These are phyloP conservation scores for Fagus sylvatica DNA, from an alignment of 306 rosid genomes.

Conservation along the genomic window DNA sequence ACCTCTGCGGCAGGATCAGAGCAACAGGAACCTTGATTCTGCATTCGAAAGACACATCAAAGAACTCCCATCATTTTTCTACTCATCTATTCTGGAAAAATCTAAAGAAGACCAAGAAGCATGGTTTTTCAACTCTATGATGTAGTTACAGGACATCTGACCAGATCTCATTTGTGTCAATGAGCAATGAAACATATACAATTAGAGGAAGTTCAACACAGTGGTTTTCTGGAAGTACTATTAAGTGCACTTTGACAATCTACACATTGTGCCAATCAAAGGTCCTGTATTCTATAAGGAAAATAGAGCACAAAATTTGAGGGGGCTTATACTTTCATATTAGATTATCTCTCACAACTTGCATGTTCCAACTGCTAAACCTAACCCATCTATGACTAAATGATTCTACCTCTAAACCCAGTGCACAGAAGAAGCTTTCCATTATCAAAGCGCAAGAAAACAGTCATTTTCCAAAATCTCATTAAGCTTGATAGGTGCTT, in stretches of 20 bases:
- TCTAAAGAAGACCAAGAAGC: not conserved
- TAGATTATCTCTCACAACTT: not conserved
- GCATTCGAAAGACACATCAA: conserved; percentile 16
- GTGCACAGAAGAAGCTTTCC: not conserved
- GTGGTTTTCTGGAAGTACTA: not conserved
- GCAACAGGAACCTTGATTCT: conserved; percentile 35
- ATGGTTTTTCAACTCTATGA: not conserved
- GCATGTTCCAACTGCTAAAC: conserved; percentile 3
- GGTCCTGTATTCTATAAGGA: not conserved
- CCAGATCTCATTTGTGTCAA: not conserved
- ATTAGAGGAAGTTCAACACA: not conserved
- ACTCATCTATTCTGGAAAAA: not conserved
- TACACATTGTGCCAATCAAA: too few species aligned
- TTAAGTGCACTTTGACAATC: not conserved
- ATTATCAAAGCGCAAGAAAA: not conserved
- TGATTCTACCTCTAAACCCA: not conserved
- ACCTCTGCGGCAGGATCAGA: conserved; percentile 42
- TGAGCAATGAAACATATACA: not conserved
- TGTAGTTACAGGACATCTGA: not conserved
- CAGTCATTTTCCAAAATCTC: not conserved
- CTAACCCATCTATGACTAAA: not conserved
- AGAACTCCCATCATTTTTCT: not conserved
- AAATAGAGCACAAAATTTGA: not conserved
- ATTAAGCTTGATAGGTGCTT: not conserved
- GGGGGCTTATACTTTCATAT: not conserved